phyloP scores from a whole-genome alignment of 441 rosid species.

The Jatropha multifida region DNA sequence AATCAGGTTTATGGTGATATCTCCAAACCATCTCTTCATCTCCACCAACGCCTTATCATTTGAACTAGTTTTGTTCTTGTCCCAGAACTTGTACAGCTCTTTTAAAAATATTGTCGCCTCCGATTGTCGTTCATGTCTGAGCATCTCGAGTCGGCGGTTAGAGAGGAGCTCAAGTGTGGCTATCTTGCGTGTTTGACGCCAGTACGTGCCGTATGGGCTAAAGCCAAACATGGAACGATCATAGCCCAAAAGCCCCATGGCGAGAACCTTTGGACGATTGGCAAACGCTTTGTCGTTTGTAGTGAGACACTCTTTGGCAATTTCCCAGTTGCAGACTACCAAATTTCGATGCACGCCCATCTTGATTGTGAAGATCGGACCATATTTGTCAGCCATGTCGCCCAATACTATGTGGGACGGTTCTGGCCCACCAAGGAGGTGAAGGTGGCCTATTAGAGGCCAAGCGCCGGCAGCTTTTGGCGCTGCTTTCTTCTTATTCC shows the following conservation, averaged over 20 bases:
- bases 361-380: conserved; percentile 44
- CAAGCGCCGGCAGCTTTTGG: conserved; percentile 33
- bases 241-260: conserved; percentile 28
- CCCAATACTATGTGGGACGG: conserved; percentile 31
- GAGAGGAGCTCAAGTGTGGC: conserved; percentile 43
- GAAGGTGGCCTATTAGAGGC: conserved; percentile 49
- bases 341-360: conserved; percentile 37
- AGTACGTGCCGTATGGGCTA: conserved; percentile 35
- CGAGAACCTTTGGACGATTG: conserved; percentile 27
- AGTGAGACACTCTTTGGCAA: conserved; percentile 41
- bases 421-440: conserved; percentile 29
- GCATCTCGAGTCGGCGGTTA: conserved; percentile 26
- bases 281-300: conserved; percentile 37
- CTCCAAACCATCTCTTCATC: conserved; percentile 40
- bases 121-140: conserved; percentile 27
- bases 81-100: conserved; percentile 29
- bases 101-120: conserved; percentile 25
- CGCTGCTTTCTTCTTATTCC: neutral
- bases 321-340: conserved; percentile 36
- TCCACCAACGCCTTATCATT: conserved; percentile 25
- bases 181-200: conserved; percentile 42
- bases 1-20: conserved; percentile 29
- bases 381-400: conserved; percentile 37
- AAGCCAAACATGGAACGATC: conserved; percentile 33
- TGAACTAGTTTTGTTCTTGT: conserved; percentile 11